A percentile compares a stretch with the other conserved stretches of the same genome.
These are phyloP conservation scores for Zizania palustris DNA, from an alignment of 202 grass and related monocot genomes.

Conservation along the genomic window DNA sequence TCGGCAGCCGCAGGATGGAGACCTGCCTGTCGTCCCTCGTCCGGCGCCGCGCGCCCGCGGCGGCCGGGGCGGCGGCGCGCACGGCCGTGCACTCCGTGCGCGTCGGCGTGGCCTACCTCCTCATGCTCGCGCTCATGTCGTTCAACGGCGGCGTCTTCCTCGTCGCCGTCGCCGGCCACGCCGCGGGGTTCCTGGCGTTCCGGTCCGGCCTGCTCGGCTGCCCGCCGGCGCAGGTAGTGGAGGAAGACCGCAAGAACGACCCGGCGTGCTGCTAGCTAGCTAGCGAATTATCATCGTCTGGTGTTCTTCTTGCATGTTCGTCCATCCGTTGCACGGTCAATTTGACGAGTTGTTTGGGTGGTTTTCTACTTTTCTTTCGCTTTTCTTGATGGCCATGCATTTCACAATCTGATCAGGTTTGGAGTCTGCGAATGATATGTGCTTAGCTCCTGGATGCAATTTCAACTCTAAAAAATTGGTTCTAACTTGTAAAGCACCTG, in stretches of 20 bases:
- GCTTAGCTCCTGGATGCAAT: not conserved
- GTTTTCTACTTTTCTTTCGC: not conserved
- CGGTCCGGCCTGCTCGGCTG: slow-evolving; percentile 35
- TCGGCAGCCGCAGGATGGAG: slow-evolving; percentile 30
- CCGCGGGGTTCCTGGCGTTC: slow-evolving; percentile 53
- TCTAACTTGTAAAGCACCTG: no score
- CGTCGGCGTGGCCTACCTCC: slow-evolving; percentile 54
- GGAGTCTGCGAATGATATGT: not conserved
- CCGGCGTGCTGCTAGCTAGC: slow-evolving; percentile 29
- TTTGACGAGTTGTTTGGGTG: not conserved
- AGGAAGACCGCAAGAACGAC: slow-evolving; percentile 20
- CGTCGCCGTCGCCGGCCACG: slow-evolving; percentile 53
- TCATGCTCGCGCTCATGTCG: slow-evolving; percentile 92
- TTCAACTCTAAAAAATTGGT: no score
- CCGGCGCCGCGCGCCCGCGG: not conserved
- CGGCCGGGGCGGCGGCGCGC: slow-evolving; percentile 11
- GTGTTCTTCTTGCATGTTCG: not conserved
- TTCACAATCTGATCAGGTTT: not conserved
- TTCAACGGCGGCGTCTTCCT: slow-evolving; percentile 79
- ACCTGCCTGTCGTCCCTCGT: not conserved
- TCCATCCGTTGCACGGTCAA: not conserved
- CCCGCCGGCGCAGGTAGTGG: slow-evolving; percentile 19
- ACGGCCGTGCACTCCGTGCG: slow-evolving; percentile 47
- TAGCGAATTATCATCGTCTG: not conserved
- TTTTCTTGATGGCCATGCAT: not conserved